Evolutionary conservation across 2,329 filamentous ascomycete genomes (phyloP).

Genomic region (Ophiostoma montium): DNA sequence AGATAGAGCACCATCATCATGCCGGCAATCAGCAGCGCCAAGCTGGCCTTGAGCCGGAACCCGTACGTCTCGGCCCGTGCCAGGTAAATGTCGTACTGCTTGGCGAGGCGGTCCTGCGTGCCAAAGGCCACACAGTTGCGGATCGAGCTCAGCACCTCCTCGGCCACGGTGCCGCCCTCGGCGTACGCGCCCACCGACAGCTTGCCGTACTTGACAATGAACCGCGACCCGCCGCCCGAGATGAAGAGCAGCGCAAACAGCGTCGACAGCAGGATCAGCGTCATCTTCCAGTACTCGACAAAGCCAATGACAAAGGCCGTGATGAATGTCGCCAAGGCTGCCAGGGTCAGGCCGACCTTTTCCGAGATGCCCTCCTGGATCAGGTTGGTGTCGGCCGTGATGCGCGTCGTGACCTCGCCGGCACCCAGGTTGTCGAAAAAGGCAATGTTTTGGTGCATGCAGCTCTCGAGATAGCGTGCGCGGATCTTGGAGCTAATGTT

Average conservation of each 20-base stretch:
- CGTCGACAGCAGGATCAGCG: conserved; percentile 71
- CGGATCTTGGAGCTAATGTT: conserved; percentile 68
- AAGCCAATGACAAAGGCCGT: conserved; percentile 86
- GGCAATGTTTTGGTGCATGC: conserved; percentile 76
- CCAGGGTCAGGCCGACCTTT: conserved; percentile 67
- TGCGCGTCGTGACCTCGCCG: conserved; percentile 86
- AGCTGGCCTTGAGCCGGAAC: conserved; percentile 55
- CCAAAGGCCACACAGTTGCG: conserved; percentile 87
- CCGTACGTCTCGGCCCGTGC: conserved; percentile 60
- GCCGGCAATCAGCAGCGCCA: conserved; percentile 66
- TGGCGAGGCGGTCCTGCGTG: conserved; percentile 81
- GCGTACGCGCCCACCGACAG: conserved; percentile 66
- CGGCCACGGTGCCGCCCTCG: conserved; percentile 71
- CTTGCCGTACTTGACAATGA: conserved; percentile 73
- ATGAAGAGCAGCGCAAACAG: conserved; percentile 65
- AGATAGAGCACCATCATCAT: conserved; percentile 78
- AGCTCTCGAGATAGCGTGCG: conserved; percentile 69
- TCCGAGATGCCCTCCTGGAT: conserved; percentile 90
- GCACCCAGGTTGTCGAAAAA: conserved; percentile 89
- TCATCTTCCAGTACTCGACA: conserved; percentile 83
- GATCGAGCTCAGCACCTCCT: conserved; percentile 89
- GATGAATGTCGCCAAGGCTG: conserved; percentile 67
- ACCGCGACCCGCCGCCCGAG: conserved; percentile 59
- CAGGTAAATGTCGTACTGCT: conserved; percentile 69
- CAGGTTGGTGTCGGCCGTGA: conserved; percentile 85